phyloP scores from a whole-genome alignment of 78 protist species.

The Dictyostelium citrinum region DNA sequence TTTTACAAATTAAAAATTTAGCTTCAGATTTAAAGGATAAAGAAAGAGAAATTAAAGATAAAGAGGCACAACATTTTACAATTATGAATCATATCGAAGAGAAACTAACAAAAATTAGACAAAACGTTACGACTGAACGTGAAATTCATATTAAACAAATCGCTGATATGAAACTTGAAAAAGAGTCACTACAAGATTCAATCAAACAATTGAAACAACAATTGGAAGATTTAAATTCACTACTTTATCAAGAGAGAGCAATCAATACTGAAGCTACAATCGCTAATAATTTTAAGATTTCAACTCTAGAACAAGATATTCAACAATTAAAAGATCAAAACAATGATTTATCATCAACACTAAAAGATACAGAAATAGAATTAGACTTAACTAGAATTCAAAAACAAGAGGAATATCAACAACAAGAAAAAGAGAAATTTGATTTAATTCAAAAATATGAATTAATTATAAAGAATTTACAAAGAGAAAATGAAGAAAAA shows the following conservation, averaged over 20 bases:
- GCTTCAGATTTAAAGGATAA: background rate
- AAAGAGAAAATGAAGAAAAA: background rate
- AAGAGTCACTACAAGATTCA: background rate
- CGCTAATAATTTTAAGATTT: background rate
- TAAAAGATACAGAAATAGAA: background rate
- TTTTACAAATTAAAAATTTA: conserved; percentile 19
- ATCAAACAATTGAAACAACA: background rate
- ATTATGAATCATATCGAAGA: conserved; percentile 14
- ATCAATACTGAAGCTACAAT: background rate
- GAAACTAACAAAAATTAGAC: conserved; percentile 21
- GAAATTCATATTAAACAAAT: background rate
- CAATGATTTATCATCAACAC: background rate
- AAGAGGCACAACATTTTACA: conserved; percentile 11
- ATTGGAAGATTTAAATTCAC: conserved; percentile 14
- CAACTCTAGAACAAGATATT: background rate
- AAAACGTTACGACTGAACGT: background rate
- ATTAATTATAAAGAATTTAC: background rate
- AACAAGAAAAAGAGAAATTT: background rate
- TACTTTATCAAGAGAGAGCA: conserved; percentile 12
- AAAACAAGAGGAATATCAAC: background rate
- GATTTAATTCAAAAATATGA: background rate
- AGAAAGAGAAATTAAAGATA: conserved; percentile 8
- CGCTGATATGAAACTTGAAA: background rate
- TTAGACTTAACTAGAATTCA: background rate
- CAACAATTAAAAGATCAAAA: background rate